phyloP scores from a whole-genome alignment of 2,329 filamentous ascomycete species.

The Alternaria sp. region DNA sequence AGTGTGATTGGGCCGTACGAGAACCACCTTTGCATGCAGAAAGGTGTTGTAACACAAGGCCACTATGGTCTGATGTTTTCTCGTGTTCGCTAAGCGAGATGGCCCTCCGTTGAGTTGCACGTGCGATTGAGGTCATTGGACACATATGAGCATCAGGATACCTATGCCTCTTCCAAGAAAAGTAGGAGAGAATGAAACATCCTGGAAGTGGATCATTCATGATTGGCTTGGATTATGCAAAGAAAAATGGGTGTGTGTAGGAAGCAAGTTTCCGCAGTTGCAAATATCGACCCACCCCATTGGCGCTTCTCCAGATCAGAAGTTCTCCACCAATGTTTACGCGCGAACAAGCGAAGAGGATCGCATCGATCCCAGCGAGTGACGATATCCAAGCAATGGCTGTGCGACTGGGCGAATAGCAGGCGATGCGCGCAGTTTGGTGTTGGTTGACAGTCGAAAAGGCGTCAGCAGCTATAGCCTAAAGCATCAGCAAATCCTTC shows the following conservation, averaged over 20 bases:
- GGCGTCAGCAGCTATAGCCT: conserved; percentile 7
- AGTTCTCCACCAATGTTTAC: conserved; percentile 23
- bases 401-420: conserved; percentile 14
- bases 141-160: conserved; percentile 2
- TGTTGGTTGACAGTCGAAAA: conserved; percentile 13
- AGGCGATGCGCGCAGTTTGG: conserved; percentile 9
- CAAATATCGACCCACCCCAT: conserved; percentile 16
- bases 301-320: conserved; percentile 33
- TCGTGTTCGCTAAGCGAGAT: conserved; percentile 13
- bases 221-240: conserved; percentile 1
- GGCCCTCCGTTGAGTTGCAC: neutral
- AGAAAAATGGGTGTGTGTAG: neutral
- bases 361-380: conserved; percentile 6
- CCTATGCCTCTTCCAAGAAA: neutral
- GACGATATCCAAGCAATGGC: conserved; percentile 21
- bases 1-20: conserved; percentile 6
- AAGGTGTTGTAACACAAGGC: conserved; percentile 16
- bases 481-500: conserved; percentile 2
- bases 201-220: neutral
- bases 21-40: conserved; percentile 16
- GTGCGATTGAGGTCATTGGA: conserved; percentile 1
- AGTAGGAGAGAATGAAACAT: conserved; percentile 9
- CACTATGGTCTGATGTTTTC: conserved; percentile 17
- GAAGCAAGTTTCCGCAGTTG: conserved; percentile 9
- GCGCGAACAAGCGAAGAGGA: conserved; percentile 26